Conservation (phyloP, 2,329 filamentous ascomycete genomes). For the Paramyrothecium sp. region DNA sequence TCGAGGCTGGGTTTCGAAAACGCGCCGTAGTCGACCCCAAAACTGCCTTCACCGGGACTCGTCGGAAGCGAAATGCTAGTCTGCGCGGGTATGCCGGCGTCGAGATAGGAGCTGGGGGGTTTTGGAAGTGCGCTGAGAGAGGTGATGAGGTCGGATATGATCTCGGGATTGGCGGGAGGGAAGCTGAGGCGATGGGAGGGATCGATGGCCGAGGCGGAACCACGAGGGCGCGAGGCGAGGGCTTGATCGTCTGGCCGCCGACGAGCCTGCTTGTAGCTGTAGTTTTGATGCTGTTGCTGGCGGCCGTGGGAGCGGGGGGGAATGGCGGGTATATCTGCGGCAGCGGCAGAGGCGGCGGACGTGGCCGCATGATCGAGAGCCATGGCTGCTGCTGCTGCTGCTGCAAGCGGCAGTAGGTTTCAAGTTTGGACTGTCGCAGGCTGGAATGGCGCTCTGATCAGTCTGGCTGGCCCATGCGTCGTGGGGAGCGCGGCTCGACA, state of each 20-base stretch:
- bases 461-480: background rate
- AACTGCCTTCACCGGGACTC: conserved; percentile 46
- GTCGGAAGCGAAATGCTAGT: conserved; percentile 36
- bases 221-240: conserved; percentile 3
- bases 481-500: background rate
- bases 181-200: conserved; percentile 19
- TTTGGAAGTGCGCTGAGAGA: conserved; percentile 67
- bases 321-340: conserved; percentile 28
- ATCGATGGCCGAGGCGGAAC: conserved; percentile 6
- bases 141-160: conserved; percentile 70
- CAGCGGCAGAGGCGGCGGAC: conserved; percentile 22
- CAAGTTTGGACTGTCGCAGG: background rate
- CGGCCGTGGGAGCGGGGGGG: conserved; percentile 20
- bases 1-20: conserved; percentile 53
- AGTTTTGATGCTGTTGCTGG: conserved; percentile 8
- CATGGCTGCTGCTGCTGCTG: conserved; percentile 17
- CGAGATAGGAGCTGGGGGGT: conserved; percentile 69
- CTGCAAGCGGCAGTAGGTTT: background rate
- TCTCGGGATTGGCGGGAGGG: conserved; percentile 60
- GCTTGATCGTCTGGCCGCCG: background rate
- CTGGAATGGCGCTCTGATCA: too few species aligned
- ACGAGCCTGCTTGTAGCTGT: conserved; percentile 1
- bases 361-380: conserved; percentile 13
- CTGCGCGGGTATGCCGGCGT: conserved; percentile 46
- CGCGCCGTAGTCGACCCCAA: conserved; percentile 73